Conservation (phyloP, 2,329 filamentous ascomycete species). For the Furcasterigmium sp. region DNA sequence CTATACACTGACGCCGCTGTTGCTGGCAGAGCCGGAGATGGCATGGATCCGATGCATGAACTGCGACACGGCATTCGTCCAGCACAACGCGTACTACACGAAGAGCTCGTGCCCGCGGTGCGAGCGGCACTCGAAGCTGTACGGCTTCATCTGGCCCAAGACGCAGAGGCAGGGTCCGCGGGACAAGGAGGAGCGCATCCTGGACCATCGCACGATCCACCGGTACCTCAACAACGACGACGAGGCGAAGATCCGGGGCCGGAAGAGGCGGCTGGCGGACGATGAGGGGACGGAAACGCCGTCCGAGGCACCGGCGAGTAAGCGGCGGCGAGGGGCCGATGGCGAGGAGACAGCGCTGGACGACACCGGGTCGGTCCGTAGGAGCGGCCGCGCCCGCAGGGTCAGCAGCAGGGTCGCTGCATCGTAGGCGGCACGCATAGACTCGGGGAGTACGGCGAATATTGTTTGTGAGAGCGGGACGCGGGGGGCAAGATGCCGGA, state of each 20-base stretch:
- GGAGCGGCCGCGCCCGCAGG: constrained; percentile 28
- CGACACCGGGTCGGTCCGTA: constrained; percentile 15
- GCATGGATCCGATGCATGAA: constrained; percentile 88
- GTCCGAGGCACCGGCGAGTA: constrained; percentile 5
- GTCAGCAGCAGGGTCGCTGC: constrained; percentile 18
- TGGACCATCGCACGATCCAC: constrained; percentile 84
- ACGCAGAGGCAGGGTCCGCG: constrained; percentile 72
- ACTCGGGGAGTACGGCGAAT: no score
- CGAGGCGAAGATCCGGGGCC: constrained; percentile 51
- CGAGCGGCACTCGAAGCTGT: constrained; percentile 91
- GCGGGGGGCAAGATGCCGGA: no score
- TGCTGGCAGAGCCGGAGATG: constrained; percentile 69
- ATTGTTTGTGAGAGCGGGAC: no score
- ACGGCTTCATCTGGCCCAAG: constrained; percentile 94
- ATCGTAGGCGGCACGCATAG: not conserved
- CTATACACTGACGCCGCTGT: constrained; percentile 73
- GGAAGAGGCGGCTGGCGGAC: constrained; percentile 13
- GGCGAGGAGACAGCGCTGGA: constrained; percentile 10
- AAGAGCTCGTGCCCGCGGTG: constrained; percentile 83
- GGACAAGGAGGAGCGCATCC: constrained; percentile 66
- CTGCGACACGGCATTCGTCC: constrained; percentile 78
- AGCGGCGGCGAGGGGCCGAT: constrained; percentile 8
- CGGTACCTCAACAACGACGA: constrained; percentile 72
- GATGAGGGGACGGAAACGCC: constrained; percentile 4
- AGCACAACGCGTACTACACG: constrained; percentile 82